A percentile compares a stretch with the other conserved stretches of the same genome.
Evolutionary conservation across 2,329 filamentous ascomycete genomes (phyloP).

Genomic region (Bipolaris zeicola): DNA sequence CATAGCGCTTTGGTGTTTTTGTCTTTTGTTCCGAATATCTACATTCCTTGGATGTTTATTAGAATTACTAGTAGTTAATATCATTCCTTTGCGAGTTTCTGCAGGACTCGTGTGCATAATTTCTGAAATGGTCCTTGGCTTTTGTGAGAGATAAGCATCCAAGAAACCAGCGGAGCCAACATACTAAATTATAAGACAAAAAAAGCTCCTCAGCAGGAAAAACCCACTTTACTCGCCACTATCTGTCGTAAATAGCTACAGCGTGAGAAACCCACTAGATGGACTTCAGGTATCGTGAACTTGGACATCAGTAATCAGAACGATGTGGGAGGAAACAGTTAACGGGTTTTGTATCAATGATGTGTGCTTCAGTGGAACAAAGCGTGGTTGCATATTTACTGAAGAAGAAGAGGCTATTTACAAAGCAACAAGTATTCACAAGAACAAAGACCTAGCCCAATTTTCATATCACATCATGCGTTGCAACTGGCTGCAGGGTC

Average conservation of each 20-base stretch:
- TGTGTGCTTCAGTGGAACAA: not conserved
- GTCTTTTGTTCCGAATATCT: not conserved
- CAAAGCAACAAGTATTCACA: not conserved
- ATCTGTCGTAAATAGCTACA: not conserved
- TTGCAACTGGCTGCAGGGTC: not conserved
- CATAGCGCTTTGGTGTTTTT: slow-evolving; percentile 3
- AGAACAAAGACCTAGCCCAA: not conserved
- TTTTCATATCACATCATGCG: too few relatives aligned
- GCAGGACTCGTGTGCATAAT: not conserved
- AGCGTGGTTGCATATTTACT: not conserved
- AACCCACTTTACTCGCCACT: not conserved
- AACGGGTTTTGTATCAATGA: not conserved
- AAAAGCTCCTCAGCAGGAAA: not conserved
- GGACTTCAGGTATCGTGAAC: too few relatives aligned
- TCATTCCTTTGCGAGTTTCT: slow-evolving; percentile 3
- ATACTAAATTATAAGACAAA: too few relatives aligned
- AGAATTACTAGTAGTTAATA: slow-evolving; percentile 4
- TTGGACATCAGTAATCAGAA: too few relatives aligned
- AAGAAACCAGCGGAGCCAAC: not conserved
- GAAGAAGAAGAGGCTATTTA: slow-evolving; percentile 2
- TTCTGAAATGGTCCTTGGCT: too few relatives aligned
- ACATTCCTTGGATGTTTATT: slow-evolving; percentile 4
- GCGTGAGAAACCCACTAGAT: not conserved
- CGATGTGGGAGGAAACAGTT: too few relatives aligned
- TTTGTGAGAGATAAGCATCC: not conserved